These are phyloP conservation scores for Marchantia polymorpha DNA, from an alignment of 225 moss, liverwort and hornwort genomes.

Conservation along the genomic window DNA sequence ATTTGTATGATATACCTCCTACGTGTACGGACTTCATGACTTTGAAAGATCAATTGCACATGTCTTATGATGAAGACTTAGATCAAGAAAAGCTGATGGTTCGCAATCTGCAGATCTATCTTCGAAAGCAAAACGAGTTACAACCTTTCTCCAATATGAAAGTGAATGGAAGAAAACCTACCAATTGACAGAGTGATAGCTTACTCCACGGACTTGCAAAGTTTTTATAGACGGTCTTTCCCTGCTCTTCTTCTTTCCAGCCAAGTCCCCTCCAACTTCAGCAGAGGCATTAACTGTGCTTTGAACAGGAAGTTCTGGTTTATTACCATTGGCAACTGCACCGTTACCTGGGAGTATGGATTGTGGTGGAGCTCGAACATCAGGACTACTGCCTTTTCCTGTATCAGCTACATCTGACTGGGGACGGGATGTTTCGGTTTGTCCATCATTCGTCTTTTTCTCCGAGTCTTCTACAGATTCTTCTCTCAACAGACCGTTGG, in stretches of 20 bases:
- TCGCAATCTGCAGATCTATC: background rate
- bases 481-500: slow-evolving; percentile 34
- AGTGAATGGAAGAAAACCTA: slow-evolving; percentile 24
- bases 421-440: slow-evolving; percentile 4
- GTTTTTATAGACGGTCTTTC: slow-evolving; percentile 78
- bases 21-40: background rate
- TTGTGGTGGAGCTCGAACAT: slow-evolving; percentile 23
- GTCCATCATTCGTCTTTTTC: slow-evolving; percentile 16
- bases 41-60: background rate
- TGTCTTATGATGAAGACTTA: background rate
- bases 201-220: slow-evolving; percentile 75
- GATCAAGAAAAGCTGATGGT: background rate
- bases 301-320: slow-evolving; percentile 37
- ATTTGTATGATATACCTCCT: background rate
- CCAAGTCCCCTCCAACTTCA: slow-evolving; percentile 50
- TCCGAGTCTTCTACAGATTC: slow-evolving; percentile 29
- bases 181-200: slow-evolving; percentile 94
- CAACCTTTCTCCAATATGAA: background rate
- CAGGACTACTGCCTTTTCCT: slow-evolving; percentile 18
- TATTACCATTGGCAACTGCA: slow-evolving; percentile 55
- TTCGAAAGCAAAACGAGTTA: background rate
- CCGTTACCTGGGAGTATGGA: slow-evolving; percentile 26
- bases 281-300: slow-evolving; percentile 28
- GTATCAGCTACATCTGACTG: slow-evolving; percentile 21
- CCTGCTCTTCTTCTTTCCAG: slow-evolving; percentile 64